phyloP scores from a whole-genome alignment of 768 basidiomycete species.

The Strobilomyces dryophilus region DNA sequence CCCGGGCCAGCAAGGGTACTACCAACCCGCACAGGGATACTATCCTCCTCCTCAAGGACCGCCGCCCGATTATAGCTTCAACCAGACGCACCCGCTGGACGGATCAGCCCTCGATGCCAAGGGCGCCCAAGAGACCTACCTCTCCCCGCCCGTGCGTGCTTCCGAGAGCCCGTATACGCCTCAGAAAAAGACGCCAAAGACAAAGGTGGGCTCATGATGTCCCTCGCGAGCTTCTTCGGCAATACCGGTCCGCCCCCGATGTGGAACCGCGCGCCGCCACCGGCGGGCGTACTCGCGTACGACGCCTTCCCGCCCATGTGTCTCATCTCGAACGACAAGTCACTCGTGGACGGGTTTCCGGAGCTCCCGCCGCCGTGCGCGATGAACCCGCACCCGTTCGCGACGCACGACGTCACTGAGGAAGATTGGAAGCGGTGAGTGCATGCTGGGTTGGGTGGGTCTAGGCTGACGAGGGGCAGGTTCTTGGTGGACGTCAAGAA shows the following conservation, averaged over 20 bases:
- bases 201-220: conserved; percentile 1
- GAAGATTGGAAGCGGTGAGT: conserved; percentile 46
- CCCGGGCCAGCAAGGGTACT: conserved; percentile 10
- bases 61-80: conserved; percentile 13
- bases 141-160: neutral
- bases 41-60: conserved; percentile 5
- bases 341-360: conserved; percentile 42
- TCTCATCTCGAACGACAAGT: conserved; percentile 22
- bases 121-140: neutral
- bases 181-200: neutral
- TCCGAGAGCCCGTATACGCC: too few relatives aligned
- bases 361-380: conserved; percentile 37
- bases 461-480: neutral
- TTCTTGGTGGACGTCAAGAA: conserved; percentile 38
- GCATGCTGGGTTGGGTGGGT: too few relatives aligned
- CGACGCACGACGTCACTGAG: conserved; percentile 44
- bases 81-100: conserved; percentile 2
- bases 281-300: conserved; percentile 9
- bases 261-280: conserved; percentile 23
- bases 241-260: conserved; percentile 21
- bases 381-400: conserved; percentile 45
- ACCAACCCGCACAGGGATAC: conserved; percentile 3
- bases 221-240: conserved; percentile 26
- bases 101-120: neutral
- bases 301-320: conserved; percentile 28